These are phyloP conservation scores for Pseudonectria foliicola DNA, from an alignment of 2,329 filamentous ascomycete species.

Conservation along the genomic window DNA sequence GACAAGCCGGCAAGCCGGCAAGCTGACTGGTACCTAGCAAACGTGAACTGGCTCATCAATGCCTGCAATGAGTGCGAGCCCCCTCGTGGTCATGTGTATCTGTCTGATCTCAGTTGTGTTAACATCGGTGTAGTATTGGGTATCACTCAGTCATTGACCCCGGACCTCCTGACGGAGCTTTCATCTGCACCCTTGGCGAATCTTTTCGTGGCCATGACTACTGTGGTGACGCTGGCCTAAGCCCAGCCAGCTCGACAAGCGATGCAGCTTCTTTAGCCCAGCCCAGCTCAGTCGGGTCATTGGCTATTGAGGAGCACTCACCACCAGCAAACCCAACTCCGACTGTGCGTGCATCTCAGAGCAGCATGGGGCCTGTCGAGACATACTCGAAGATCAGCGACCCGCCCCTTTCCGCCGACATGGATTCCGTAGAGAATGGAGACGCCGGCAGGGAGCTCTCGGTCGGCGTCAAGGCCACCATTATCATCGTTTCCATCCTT, in stretches of 20 bases:
- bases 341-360: conserved; percentile 4
- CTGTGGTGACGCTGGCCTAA: conserved; percentile 10
- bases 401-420: conserved; percentile 11
- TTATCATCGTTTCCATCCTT: conserved; percentile 36
- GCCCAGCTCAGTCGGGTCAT: not conserved
- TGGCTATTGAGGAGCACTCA: conserved; percentile 1
- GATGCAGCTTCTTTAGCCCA: not conserved
- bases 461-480: conserved; percentile 36
- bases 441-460: conserved; percentile 22
- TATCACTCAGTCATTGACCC: conserved; percentile 19
- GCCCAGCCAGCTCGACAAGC: too few species aligned
- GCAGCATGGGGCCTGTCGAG: conserved; percentile 4
- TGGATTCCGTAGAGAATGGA: conserved; percentile 4
- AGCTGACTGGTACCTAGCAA: conserved; percentile 29
- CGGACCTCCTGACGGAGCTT: conserved; percentile 18
- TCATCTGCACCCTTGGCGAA: conserved; percentile 15
- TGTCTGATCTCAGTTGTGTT: conserved; percentile 2
- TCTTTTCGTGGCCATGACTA: conserved; percentile 3
- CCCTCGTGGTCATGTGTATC: not conserved
- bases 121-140: conserved; percentile 15
- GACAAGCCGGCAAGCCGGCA: conserved; percentile 7
- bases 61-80: conserved; percentile 41
- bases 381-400: conserved; percentile 12
- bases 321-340: not conserved
- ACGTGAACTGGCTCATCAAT: conserved; percentile 44